phyloP scores from a whole-genome alignment of 108 stramenopile species.

The Schizochytrium sp. region DNA sequence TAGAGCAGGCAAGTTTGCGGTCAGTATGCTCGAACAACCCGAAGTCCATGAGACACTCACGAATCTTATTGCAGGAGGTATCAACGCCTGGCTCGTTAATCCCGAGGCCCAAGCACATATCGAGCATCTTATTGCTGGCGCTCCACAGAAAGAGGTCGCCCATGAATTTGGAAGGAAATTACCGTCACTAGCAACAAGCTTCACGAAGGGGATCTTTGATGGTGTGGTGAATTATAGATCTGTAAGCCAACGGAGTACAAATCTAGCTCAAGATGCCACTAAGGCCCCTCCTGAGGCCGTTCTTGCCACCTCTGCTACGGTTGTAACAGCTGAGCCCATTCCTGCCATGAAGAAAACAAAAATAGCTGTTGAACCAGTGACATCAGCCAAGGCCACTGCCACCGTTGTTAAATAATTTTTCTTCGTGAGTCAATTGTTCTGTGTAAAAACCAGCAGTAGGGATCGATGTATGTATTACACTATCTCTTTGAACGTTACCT shows the following conservation, averaged over 20 bases:
- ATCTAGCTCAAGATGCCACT: neutral
- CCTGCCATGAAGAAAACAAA: too few relatives aligned
- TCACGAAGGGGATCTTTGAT: conserved; percentile 8
- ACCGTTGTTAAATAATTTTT: too few relatives aligned
- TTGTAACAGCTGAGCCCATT: too few relatives aligned
- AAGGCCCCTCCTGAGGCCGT: too few relatives aligned
- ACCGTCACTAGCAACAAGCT: neutral
- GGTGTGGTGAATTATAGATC: neutral
- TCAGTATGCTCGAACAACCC: conserved; percentile 29
- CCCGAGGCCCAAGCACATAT: conserved; percentile 39
- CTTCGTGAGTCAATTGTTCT: too few relatives aligned
- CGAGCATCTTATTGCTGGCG: neutral
- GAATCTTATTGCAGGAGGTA: conserved; percentile 47
- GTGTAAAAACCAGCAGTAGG: too few relatives aligned
- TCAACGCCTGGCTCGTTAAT: conserved; percentile 59
- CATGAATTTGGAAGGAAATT: conserved; percentile 20
- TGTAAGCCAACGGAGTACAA: neutral
- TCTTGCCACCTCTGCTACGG: too few relatives aligned
- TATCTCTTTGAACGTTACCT: too few relatives aligned
- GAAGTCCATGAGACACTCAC: conserved; percentile 42
- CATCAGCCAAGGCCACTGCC: too few relatives aligned
- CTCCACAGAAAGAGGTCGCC: neutral
- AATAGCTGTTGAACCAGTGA: too few relatives aligned
- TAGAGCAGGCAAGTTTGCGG: neutral
- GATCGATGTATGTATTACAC: too few relatives aligned